Evolutionary conservation across 2,329 filamentous ascomycete species (phyloP).

Genomic region (Colletotrichum sp.): DNA sequence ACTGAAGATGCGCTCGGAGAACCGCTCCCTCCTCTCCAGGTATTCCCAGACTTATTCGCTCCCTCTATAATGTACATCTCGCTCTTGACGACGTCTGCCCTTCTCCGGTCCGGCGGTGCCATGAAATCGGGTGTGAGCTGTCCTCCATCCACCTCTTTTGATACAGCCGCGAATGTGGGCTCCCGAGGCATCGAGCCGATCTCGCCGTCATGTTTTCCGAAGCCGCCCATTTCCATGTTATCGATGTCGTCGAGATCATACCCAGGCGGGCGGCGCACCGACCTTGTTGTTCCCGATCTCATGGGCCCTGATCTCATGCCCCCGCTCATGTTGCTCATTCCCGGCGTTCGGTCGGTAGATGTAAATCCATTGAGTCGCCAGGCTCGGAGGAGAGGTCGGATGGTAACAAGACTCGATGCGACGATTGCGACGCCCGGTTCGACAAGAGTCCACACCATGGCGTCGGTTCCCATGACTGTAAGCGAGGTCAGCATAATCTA

Average conservation of each 20-base stretch:
- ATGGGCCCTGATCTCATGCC: conserved; percentile 33
- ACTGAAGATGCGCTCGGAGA: conserved; percentile 29
- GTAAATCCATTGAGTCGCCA: conserved; percentile 52
- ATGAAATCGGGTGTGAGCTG: background rate
- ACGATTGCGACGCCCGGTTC: conserved; percentile 61
- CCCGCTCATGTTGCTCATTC: conserved; percentile 27
- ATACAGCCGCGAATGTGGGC: background rate
- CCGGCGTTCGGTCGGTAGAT: conserved; percentile 39
- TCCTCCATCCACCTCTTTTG: background rate
- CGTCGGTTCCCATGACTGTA: conserved; percentile 52
- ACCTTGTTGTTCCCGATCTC: conserved; percentile 33
- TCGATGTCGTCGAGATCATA: conserved; percentile 43
- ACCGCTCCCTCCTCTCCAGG: conserved; percentile 22
- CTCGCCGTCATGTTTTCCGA: background rate
- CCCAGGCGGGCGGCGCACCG: conserved; percentile 31
- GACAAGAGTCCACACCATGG: conserved; percentile 62
- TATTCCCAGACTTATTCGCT: conserved; percentile 18
- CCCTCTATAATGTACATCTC: conserved; percentile 42
- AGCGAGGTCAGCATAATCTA: background rate
- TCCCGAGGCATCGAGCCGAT: background rate
- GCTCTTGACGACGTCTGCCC: conserved; percentile 27
- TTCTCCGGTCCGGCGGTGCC: background rate
- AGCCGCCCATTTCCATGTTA: conserved; percentile 31
- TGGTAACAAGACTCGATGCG: conserved; percentile 58
- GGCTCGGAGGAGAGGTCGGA: conserved; percentile 57